These are phyloP conservation scores for Malassezia slooffiae DNA, from an alignment of 1,284 basidiomycete genomes.

Conservation along the genomic window DNA sequence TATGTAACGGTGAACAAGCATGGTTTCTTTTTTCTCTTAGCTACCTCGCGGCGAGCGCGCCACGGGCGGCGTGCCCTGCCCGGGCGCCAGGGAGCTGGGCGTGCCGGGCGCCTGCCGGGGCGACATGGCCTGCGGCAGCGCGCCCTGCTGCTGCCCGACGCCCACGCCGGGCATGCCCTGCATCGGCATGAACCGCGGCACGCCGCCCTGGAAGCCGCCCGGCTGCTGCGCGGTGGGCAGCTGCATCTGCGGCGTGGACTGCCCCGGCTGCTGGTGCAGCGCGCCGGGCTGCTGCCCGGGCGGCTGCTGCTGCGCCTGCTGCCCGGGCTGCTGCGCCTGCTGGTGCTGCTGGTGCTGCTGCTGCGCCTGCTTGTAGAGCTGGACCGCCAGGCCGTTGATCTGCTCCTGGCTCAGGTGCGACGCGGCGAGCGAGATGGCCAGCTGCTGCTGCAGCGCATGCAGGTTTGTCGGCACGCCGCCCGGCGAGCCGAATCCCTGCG, in stretches of 20 bases:
- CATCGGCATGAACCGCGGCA: neutral
- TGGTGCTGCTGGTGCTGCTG: slow-evolving; percentile 12
- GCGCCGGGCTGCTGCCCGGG: neutral
- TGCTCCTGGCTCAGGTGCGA: slow-evolving; percentile 30
- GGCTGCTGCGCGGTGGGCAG: neutral
- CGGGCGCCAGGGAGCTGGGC: too few species aligned
- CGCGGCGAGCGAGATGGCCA: slow-evolving; percentile 27
- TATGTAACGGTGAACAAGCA: too few species aligned
- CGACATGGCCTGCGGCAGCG: too few species aligned
- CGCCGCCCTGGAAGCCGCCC: neutral
- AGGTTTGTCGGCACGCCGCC: slow-evolving; percentile 27
- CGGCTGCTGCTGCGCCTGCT: neutral
- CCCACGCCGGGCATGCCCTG: too few species aligned
- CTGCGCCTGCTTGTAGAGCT: slow-evolving; percentile 37
- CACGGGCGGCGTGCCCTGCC: too few species aligned
- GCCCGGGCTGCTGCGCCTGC: neutral
- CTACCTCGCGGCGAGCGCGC: too few species aligned
- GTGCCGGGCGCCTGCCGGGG: too few species aligned
- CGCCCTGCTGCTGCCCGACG: too few species aligned
- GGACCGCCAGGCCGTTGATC: slow-evolving; percentile 32
- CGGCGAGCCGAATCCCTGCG: neutral
- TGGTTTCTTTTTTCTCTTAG: too few species aligned
- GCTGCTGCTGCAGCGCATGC: slow-evolving; percentile 34
- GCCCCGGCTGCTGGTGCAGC: too few species aligned
- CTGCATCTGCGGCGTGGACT: too few species aligned